Base-by-base conservation (phyloP, 352 stramenopile species). In the Phytophthora pisi region DNA sequence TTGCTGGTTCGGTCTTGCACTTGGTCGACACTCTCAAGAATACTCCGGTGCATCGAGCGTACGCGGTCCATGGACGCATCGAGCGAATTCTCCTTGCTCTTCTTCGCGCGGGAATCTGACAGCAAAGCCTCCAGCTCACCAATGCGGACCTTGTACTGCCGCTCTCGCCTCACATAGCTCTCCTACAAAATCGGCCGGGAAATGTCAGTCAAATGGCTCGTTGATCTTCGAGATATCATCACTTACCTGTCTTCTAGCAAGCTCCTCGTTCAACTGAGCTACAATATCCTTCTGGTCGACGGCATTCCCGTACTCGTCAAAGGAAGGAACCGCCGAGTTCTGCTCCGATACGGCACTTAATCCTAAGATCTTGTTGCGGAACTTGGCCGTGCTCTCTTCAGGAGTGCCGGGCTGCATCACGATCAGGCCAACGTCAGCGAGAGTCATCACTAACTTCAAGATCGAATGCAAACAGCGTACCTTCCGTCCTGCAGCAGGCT, bases 1-100 rank as follows among this genome's bases (percentile, higher is more conserved):
- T 93, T 89, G 66, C 85, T 91, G 51, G 91, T 97, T 34, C 87
- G 86, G 11, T 96, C 86, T 55, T 98, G 91, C n/a, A 98, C 89
- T 68, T 95, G 80, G 47, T 92, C 89, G 15, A 98, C 89, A 72
- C 91, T 98, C 36, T 88, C 77, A 5, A 97, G 75, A 65, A 98
- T 97, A 45, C 75, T 80, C 40, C 74, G 78, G 42, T 98, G 92
- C 77, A 97, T 90, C n/a, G 74, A 47, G 3, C 91, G 90, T 11
- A 98, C 77, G 16, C 88, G 81, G 47, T 88, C 72, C 77, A 97
- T 92, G 7, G 83, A 88, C n/a, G 74, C 74, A 24, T 97, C 90
- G 0, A 91, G 51, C 11, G 83, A 79, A 5, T 70, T 78, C 34
- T 94, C 82, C 47, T 89, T 88, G 63, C 75, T 84, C 53, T 91